These are phyloP conservation scores for Bipolaris sorokiniana DNA, from an alignment of 2,329 filamentous ascomycete genomes.

Conservation along the genomic window DNA sequence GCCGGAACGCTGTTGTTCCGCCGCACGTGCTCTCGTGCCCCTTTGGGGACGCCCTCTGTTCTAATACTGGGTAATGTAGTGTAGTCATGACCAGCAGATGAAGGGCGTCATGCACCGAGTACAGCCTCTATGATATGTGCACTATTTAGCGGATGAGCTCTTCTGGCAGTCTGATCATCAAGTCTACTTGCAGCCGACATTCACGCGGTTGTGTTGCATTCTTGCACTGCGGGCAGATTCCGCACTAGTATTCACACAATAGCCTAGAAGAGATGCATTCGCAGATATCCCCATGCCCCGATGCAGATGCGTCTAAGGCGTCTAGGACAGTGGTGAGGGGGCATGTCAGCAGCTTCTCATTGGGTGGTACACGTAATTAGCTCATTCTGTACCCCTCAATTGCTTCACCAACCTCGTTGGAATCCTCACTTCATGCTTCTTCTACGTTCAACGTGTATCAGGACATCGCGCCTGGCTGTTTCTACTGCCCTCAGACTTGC, in stretches of 20 bases:
- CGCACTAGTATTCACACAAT: background rate
- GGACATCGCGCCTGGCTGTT: slow-evolving; percentile 11
- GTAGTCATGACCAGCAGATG: background rate
- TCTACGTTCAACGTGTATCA: slow-evolving; percentile 22
- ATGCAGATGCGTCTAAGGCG: background rate
- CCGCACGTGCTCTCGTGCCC: slow-evolving; percentile 14
- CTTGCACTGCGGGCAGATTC: background rate
- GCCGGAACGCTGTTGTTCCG: slow-evolving; percentile 17
- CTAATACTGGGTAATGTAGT: background rate
- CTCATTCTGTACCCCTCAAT: slow-evolving; percentile 30
- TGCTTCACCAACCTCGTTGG: background rate
- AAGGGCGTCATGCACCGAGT: background rate
- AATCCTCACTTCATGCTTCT: slow-evolving; percentile 34
- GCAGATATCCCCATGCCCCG: background rate
- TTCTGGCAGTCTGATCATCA: background rate
- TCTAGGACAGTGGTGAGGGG: slow-evolving; percentile 9
- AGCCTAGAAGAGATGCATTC: background rate
- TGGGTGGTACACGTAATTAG: slow-evolving; percentile 25
- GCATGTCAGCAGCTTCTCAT: slow-evolving; percentile 15
- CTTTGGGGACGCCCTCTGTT: background rate
- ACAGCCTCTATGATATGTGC: background rate
- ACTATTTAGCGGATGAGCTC: too few relatives aligned
- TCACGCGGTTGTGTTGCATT: too few relatives aligned
- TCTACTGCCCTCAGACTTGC: slow-evolving; percentile 13
- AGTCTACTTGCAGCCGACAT: background rate